Conservation (phyloP, 768 basidiomycete species). For the Mycena chlorophos region DNA sequence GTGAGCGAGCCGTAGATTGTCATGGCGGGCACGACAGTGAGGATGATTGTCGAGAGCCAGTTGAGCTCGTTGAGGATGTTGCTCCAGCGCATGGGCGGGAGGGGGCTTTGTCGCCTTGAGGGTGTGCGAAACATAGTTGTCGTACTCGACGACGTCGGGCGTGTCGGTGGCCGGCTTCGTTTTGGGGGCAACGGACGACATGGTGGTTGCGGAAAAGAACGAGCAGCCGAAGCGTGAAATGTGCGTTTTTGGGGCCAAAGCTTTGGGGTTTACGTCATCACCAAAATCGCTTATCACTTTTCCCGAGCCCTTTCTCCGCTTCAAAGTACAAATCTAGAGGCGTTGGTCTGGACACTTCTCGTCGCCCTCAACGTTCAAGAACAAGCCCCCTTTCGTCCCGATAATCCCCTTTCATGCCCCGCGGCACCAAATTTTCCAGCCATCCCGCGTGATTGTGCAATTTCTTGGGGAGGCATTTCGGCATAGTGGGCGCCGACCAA, state of each 20-base stretch:
- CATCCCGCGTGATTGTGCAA: no score
- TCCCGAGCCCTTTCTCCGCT: no score
- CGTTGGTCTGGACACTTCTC: no score
- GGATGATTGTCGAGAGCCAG: slow-evolving; percentile 76
- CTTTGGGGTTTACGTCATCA: neutral
- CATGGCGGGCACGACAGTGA: slow-evolving; percentile 73
- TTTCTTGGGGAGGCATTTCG: no score
- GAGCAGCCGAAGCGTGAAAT: neutral
- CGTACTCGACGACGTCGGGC: slow-evolving; percentile 29
- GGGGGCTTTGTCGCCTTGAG: slow-evolving; percentile 68
- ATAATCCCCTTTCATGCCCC: no score
- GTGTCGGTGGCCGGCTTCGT: slow-evolving; percentile 15
- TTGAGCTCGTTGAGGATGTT: slow-evolving; percentile 67
- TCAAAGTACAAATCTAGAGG: no score
- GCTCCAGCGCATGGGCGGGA: slow-evolving; percentile 62
- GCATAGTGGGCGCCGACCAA: no score
- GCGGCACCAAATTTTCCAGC: no score
- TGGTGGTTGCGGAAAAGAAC: slow-evolving; percentile 16
- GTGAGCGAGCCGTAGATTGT: slow-evolving; percentile 72
- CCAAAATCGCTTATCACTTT: no score
- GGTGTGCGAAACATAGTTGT: slow-evolving; percentile 82
- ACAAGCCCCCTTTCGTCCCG: no score
- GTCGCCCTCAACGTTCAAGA: no score
- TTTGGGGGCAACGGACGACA: slow-evolving; percentile 34
- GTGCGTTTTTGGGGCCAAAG: neutral